Conservation (phyloP, 75 land plant species). For the Pinus tabuliformis region DNA sequence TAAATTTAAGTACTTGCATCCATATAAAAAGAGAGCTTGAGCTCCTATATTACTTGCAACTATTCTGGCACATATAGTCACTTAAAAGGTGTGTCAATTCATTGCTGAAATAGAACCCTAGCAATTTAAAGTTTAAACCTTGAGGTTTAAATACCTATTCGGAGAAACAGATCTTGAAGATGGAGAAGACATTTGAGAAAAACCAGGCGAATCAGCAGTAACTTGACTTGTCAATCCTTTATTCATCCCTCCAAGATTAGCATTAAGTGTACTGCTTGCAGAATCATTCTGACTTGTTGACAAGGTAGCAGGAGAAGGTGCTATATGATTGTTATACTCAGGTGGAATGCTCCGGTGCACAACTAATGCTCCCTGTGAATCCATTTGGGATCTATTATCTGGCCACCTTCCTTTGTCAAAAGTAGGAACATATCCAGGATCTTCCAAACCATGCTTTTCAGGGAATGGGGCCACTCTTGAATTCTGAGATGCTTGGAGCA, state of each 20-base stretch:
- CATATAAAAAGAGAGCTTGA: not conserved
- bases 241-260: conserved; percentile 10
- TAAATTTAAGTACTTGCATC: not conserved
- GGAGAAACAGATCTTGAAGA: conserved; percentile 46
- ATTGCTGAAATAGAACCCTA: not conserved
- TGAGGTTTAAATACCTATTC: conserved; percentile 24
- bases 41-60: too few species aligned
- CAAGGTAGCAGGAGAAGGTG: not conserved
- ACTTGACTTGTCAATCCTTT: conserved; percentile 12
- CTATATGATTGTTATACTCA: conserved; percentile 4
- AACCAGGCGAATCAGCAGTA: conserved; percentile 26
- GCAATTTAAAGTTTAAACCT: not conserved
- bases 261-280: conserved; percentile 18
- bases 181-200: conserved; percentile 44
- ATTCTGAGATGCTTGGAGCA: conserved; percentile 6
- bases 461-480: not conserved
- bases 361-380: conserved; percentile 12
- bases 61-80: not conserved
- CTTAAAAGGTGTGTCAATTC: not conserved
- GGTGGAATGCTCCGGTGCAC: conserved; percentile 1
- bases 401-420: conserved; percentile 7
- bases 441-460: not conserved
- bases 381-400: conserved; percentile 6
- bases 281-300: conserved; percentile 11
- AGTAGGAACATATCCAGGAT: not conserved